A percentile compares a stretch with the other conserved stretches of the same genome.
Conservation (phyloP, 805 yeast genomes). For the Teunomyces lycoperdinae region DNA sequence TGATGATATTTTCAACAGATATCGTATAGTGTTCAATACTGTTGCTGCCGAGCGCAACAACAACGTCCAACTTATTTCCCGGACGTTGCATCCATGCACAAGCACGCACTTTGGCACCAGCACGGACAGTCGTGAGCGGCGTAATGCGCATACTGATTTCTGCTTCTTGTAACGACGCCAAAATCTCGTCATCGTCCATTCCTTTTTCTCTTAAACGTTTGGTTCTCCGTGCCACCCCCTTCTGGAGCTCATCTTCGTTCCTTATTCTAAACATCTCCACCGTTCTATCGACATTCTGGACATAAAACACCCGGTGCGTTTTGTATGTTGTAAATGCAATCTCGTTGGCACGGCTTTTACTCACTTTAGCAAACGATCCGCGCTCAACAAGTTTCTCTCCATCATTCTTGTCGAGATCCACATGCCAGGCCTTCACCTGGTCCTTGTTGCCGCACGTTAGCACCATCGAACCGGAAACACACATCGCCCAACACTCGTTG, state of each 20-base stretch:
- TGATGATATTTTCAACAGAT: constrained; percentile 44
- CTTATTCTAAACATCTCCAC: constrained; percentile 79
- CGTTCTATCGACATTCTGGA: constrained; percentile 79
- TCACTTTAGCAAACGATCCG: constrained; percentile 72
- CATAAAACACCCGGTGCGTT: constrained; percentile 51
- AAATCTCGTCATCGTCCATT: constrained; percentile 53
- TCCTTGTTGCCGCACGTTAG: constrained; percentile 79
- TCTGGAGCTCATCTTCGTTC: constrained; percentile 69
- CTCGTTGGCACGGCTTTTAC: constrained; percentile 66
- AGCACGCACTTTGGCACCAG: constrained; percentile 60
- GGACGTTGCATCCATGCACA: constrained; percentile 58
- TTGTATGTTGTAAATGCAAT: constrained; percentile 46
- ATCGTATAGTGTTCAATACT: constrained; percentile 67
- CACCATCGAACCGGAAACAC: constrained; percentile 40
- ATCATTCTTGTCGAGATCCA: constrained; percentile 56
- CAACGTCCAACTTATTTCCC: constrained; percentile 53
- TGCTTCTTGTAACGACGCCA: constrained; percentile 38
- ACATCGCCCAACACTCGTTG: constrained; percentile 91
- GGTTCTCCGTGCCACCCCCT: constrained; percentile 73
- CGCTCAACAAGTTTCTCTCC: constrained; percentile 47
- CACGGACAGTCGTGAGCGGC: constrained; percentile 66
- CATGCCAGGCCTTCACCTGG: constrained; percentile 78
- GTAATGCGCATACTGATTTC: constrained; percentile 59
- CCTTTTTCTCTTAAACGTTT: constrained; percentile 78
- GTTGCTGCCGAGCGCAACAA: constrained; percentile 69